Evolutionary conservation across 306 rosid species (phyloP), one percentile per base, ranked within the genome.

Genomic region (Trifolium fragiferum): DNA sequence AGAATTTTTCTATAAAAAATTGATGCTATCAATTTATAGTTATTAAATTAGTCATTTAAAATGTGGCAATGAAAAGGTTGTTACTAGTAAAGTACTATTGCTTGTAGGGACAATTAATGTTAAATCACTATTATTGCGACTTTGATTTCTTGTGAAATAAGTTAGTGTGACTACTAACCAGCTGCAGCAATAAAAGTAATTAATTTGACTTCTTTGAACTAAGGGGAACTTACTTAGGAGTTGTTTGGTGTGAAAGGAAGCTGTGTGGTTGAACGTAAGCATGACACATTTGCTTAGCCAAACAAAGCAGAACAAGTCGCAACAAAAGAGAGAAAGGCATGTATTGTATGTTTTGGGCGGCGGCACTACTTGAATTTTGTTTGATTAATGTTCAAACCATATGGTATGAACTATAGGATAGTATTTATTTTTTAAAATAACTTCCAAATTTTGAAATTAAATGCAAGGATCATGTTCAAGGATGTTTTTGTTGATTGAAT

Each of bases 181-280:
- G 73, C 74, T 69, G 46, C 12, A 44, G 50, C 72, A 77, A 72
- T 76, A 47, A 58, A 71, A 63, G 65, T 61, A 65, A 71, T 23
- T 65, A 55, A 81, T 46, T 75, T 47, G 35, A 46, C 37, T 64
- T 18, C 41, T 11, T 8, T 71, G 81, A 71, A 65, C 8, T 55
- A 6, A 25, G 40, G 9, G 18, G 65, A 18, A 30, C 59, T 66
- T 23, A 50, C 67, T 68, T 53, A 18, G 57, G 80, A 13, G 50
- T 70, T 50, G 81, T 84, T 76, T 60, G 73, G 86, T 80, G 90
- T 82, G 88, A 84, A 80, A 74, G 75, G 63, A 74, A 66, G 1
- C 55, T n/a, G 49, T 60, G 6, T 66, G 60, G 10, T 19, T 44
- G 0, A 7, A 35, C 84, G 89, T 83, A 78, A 84, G 90, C 92